Conservation (phyloP, 352 stramenopile species). For the Globisporangium sylvaticum region DNA sequence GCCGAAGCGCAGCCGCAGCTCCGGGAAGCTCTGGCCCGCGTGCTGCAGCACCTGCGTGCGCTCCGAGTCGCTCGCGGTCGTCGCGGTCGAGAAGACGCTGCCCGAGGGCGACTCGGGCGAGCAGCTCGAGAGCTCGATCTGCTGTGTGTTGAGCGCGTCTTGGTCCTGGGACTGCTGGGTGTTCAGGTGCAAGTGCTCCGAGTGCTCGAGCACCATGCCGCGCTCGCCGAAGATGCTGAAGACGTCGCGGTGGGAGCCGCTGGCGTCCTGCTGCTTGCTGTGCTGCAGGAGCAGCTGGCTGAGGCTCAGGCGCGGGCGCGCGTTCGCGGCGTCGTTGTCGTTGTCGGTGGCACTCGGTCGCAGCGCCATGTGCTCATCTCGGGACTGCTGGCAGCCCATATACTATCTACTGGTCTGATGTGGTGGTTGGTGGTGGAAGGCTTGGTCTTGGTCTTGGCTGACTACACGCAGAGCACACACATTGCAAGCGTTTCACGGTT, state of each 20-base stretch:
- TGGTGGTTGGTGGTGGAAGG: not conserved
- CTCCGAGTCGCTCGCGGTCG: slow-evolving; percentile 70
- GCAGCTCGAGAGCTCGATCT: slow-evolving; percentile 25
- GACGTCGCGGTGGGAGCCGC: slow-evolving; percentile 63
- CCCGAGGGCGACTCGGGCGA: slow-evolving; percentile 47
- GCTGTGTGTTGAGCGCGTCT: not conserved
- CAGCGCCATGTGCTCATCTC: slow-evolving; percentile 34
- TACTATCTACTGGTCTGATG: not conserved
- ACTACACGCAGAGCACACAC: not conserved
- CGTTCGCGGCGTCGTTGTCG: slow-evolving; percentile 18
- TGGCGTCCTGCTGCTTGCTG: slow-evolving; percentile 41
- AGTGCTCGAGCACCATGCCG: slow-evolving; percentile 61
- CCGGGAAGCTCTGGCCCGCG: slow-evolving; percentile 46
- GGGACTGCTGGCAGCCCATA: slow-evolving; percentile 66
- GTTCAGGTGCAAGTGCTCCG: slow-evolving; percentile 14
- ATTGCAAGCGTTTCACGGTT: not conserved
- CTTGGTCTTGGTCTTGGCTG: not conserved
- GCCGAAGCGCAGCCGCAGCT: slow-evolving; percentile 60
- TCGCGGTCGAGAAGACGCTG: slow-evolving; percentile 73
- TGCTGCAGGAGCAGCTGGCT: slow-evolving; percentile 52
- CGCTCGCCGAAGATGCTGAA: slow-evolving; percentile 84
- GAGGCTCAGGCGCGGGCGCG: slow-evolving; percentile 36
- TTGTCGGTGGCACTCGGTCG: slow-evolving; percentile 6
- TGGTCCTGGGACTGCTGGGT: slow-evolving; percentile 1
- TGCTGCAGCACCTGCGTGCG: slow-evolving; percentile 54